Base-by-base conservation (phyloP, 78 protist species). In the Dictyostelium intermedium region DNA sequence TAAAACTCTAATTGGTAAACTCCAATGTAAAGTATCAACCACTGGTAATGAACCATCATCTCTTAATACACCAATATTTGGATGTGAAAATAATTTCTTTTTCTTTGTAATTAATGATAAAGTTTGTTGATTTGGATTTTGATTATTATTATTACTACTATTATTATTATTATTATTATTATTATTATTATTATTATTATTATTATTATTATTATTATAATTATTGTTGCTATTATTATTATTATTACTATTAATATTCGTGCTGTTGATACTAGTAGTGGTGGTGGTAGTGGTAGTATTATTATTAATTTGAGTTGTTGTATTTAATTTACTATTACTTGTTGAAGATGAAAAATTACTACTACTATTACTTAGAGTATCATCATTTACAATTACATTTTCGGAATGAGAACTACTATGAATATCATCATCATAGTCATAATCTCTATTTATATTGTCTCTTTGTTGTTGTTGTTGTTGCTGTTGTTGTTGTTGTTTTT, bases 21-120 rank as follows among this genome's bases (percentile, higher is more conserved):
- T 89, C 94, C 94, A 89, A 69, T 80, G 85, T 9, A 89, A 85
- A 13, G 94, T 89, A 80, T 89, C 94, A n/a, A 80, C 94, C 9
- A 70, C 9, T 25, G 85, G 94, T 11, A 80, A 1, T 20, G 83
- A 50, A 32, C 61, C 45, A 37, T 89, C 94, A 23, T 89, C 94
- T 60, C 53, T 69, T 34, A 89, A 45, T 25, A 70, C 56, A 35
- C 94, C 94, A 27, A 89, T 81, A 10, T 63, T 47, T n/a, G 94
- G 94, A 45, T 69, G 32, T 14, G n/a, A 3, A 23, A 35, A 82
- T 23, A 56, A 34, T 56, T 30, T 50, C 60, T 82, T 82, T 43
- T 60, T 82, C 66, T 30, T 82, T 14, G 3, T 18, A 20, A 30
- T 50, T 47, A 63, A 25, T 18, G 30, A 25, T n/a, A 43, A 45